Base-by-base conservation (phyloP, 2,329 filamentous ascomycete species). In the Reticulascus tulasneorum region DNA sequence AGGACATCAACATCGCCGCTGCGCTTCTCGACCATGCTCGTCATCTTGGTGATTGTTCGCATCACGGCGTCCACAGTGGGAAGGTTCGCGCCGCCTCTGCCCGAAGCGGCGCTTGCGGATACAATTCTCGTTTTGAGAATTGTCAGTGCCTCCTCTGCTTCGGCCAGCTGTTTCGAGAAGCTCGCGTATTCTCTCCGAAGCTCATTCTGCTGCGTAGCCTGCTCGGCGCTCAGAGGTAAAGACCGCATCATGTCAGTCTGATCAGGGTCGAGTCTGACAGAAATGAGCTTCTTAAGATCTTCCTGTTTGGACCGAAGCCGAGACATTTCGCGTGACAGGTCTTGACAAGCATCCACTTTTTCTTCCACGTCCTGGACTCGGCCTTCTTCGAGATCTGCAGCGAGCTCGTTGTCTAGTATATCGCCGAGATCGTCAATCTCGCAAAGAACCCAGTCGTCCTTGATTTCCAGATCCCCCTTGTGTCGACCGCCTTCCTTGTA, bases 31-130 rank as follows among this genome's bases (percentile, higher is more conserved):
- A 86, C 86, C 83, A 96, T 91, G 41, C 71, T 77, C 22, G 90
- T 96, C 84, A 98, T 90, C 55, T 93, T 95, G 39, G 73, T 71
- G 47, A 98, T 94, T 1, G 93, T 98, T 41, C 86, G 86, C 48
- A 90, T 83, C 15, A 98, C 86, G 1, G 88, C 87, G 50, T 96
- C 93, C 9, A 96, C 86, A 0, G 90, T 96, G 0, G 93, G 93
- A 5, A 82, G 76, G 33, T 73, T 69, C 9, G 60, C 53, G 16
- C 53, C 58, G 2, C 55, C 56, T 38, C 62, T 73, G 47, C 67
- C 73, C 26, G 66, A 64, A 4, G 66, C 56, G 31, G 66, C 67
- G 13, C 71, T 73, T 7, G 72, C 70, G 2, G 75, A 64, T 1
- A 84, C 82, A 13, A 96, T 72, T 49, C 82, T 85, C 4, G 89